Base-by-base conservation (phyloP, 1,284 basidiomycete genomes). In the Xerocomus nothofagi region DNA sequence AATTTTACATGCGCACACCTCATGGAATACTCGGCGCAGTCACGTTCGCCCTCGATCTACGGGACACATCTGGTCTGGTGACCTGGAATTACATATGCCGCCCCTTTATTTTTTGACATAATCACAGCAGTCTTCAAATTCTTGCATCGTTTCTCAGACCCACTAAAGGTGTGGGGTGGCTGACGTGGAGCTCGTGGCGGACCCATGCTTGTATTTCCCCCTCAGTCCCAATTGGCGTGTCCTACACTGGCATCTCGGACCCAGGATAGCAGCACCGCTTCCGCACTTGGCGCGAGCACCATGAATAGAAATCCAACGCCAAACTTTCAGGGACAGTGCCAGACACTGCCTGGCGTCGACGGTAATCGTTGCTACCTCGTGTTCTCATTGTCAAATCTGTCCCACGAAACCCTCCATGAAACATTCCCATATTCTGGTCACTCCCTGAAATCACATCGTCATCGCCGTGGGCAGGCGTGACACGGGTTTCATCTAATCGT, bases 291-390 rank as follows among this genome's bases (percentile, higher is more conserved):
- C 27, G 17, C 44, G 24, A 33, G 27, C 37, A 39, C 36, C 48
- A n/a, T 43, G 33, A 26, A 55, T 49, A 39, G 58, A 23, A 49
- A 47, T 37, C 2, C 26, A 17, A 27, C 26, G 9, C 31, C 24
- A 41, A 44, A 14, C 10, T 7, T 32, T 32, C 42, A 41, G 33
- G 45, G 26, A 31, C 53, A 17, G 17, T 47, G 37, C 39, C 47
- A 48, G 14, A 50, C n/a, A n/a, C n/a, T n/a, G n/a, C 50, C 41
- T 43, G 39, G 50, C 30, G 24, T 42, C 8, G 42, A 44, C 33
- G 38, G 47, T 23, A 50, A 39, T 48, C 40, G 39, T 51, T 45
- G 17, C 17, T 47, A 51, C 62, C 65, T 69, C 67, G 51, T 69
- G 67, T 69, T 69, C 12, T 18, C 47, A 23, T 32, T 44, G 50